Evolutionary conservation across 495 filamentous ascomycete species (phyloP).

Genomic region (Aspergillus kassunensis): DNA sequence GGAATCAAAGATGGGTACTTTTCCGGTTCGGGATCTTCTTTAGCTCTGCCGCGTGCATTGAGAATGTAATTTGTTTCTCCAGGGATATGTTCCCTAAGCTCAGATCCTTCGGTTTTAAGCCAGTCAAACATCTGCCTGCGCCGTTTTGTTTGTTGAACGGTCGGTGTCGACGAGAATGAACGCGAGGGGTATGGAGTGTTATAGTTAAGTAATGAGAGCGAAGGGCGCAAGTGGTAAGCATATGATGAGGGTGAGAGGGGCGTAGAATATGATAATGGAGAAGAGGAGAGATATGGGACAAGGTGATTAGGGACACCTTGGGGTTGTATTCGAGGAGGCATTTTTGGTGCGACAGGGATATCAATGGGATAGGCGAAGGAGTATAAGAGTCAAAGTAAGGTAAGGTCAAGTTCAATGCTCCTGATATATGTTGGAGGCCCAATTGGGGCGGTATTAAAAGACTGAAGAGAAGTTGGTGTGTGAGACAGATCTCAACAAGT

Average conservation of each 20-base stretch:
- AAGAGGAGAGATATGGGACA: slow-evolving; percentile 36
- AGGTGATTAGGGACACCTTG: slow-evolving; percentile 36
- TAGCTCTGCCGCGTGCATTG: slow-evolving; percentile 19
- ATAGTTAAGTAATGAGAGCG: slow-evolving; percentile 16
- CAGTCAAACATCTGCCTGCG: slow-evolving; percentile 63
- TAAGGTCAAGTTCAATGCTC: neutral
- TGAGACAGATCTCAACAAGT: slow-evolving; percentile 6
- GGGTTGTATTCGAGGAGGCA: slow-evolving; percentile 45
- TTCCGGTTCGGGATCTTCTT: slow-evolving; percentile 14
- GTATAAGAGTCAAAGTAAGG: neutral
- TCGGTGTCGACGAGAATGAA: slow-evolving; percentile 46
- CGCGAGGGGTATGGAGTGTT: slow-evolving; percentile 21
- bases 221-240: slow-evolving; percentile 7
- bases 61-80: slow-evolving; percentile 65
- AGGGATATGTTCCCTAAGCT: slow-evolving; percentile 52
- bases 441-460: too few species aligned
- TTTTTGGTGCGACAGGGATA: slow-evolving; percentile 9
- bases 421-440: too few species aligned
- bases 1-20: too few species aligned
- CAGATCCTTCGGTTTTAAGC: slow-evolving; percentile 56
- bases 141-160: slow-evolving; percentile 37
- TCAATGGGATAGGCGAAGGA: neutral
- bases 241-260: slow-evolving; percentile 9
- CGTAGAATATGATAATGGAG: slow-evolving; percentile 15
- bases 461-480: slow-evolving; percentile 16